Evolutionary conservation across 176 grass and related monocot species (phyloP).

Genomic region (Musa acuminata): DNA sequence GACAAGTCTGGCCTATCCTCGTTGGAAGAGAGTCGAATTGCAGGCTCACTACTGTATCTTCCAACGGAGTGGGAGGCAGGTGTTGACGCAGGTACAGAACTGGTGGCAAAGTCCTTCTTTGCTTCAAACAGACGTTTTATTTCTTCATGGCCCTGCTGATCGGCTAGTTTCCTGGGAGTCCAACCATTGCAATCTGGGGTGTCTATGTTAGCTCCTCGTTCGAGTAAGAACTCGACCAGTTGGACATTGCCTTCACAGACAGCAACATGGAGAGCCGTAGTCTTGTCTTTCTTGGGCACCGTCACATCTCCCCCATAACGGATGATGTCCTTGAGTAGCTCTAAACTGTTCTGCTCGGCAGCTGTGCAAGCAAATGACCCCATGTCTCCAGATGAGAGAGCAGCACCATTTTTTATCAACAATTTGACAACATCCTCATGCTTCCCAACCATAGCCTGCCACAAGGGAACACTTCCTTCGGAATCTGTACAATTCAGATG

Average conservation of each 20-base stretch:
- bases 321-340: slow-evolving; percentile 46
- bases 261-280: slow-evolving; percentile 51
- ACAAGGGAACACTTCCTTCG: slow-evolving; percentile 66
- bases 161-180: slow-evolving; percentile 51
- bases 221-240: slow-evolving; percentile 52
- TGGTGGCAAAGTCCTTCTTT: neutral
- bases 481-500: slow-evolving; percentile 29
- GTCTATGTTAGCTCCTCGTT: slow-evolving; percentile 47
- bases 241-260: slow-evolving; percentile 61
- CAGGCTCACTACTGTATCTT: slow-evolving; percentile 60
- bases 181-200: slow-evolving; percentile 40
- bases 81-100: neutral
- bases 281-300: slow-evolving; percentile 38
- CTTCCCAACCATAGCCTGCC: slow-evolving; percentile 60
- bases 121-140: slow-evolving; percentile 51
- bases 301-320: slow-evolving; percentile 33
- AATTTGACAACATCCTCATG: slow-evolving; percentile 41
- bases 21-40: slow-evolving; percentile 17
- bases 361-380: slow-evolving; percentile 44
- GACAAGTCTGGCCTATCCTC: too few species aligned
- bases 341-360: slow-evolving; percentile 39
- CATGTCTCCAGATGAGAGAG: slow-evolving; percentile 52
- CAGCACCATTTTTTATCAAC: slow-evolving; percentile 38
- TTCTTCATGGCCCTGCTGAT: slow-evolving; percentile 68
- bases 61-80: slow-evolving; percentile 22